phyloP scores from a whole-genome alignment of 441 rosid species.

The Gossypium gossypioides region DNA sequence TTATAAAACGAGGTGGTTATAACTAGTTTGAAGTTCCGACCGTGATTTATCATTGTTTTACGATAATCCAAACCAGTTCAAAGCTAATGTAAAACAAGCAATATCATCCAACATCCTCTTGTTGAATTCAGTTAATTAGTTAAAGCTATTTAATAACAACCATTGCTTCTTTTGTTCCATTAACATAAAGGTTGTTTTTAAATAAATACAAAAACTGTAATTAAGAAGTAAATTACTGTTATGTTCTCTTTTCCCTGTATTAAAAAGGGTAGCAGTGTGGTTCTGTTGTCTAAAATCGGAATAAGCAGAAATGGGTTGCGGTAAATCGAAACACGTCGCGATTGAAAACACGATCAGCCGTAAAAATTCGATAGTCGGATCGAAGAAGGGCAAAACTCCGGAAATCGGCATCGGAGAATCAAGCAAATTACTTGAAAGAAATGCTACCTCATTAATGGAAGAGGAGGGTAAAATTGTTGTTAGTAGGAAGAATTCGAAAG shows the following conservation, averaged over 20 bases:
- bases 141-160: not conserved
- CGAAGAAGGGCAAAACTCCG: not conserved
- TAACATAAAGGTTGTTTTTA: constrained; percentile 16
- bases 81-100: not conserved
- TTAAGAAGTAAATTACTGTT: not conserved
- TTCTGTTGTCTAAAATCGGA: not conserved
- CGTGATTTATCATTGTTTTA: not conserved
- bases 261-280: not conserved
- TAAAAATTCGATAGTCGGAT: not conserved
- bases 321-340: constrained; percentile 66
- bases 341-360: constrained; percentile 34
- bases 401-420: not conserved
- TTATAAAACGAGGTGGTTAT: no score
- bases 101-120: not conserved
- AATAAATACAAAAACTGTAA: not conserved
- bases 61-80: not conserved
- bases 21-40: not conserved
- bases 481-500: not conserved
- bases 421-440: not conserved
- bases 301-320: constrained; percentile 45
- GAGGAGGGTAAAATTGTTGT: not conserved
- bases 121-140: not conserved
- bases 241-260: not conserved
- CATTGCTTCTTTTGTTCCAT: not conserved
- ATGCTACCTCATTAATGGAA: not conserved